Percentiles rank a stretch among this genome's conserved stretches.
phyloP scores from a whole-genome alignment of 2,329 filamentous ascomycete genomes.

The Colletotrichum sp. region DNA sequence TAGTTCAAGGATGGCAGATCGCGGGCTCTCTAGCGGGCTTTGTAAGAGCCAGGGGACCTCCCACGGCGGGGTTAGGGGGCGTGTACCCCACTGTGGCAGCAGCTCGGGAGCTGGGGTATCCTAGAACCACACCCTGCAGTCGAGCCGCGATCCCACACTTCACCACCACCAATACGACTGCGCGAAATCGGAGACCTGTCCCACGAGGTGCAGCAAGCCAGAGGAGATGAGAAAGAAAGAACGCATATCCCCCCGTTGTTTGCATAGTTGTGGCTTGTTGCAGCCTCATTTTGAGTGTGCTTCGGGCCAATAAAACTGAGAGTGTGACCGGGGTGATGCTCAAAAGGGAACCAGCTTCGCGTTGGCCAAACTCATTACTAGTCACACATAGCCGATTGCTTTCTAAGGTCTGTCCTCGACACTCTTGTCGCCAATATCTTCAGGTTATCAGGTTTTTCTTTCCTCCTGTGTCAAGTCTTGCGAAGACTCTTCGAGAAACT shows the following conservation, averaged over 20 bases:
- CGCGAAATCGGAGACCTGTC: not conserved
- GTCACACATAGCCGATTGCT: not conserved
- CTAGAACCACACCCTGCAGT: constrained; percentile 2
- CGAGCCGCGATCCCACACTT: not conserved
- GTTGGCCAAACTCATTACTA: not conserved
- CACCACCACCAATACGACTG: not conserved
- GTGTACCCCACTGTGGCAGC: not conserved
- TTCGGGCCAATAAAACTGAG: not conserved
- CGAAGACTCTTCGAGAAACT: rapidly evolving
- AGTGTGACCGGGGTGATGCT: not conserved
- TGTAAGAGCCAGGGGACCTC: not conserved
- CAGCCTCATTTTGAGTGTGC: no score
- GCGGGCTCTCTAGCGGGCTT: not conserved
- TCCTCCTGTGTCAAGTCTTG: not conserved
- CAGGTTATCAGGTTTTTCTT: not conserved
- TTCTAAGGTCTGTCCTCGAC: not conserved
- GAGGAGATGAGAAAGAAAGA: not conserved
- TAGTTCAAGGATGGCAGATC: not conserved
- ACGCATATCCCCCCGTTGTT: not conserved
- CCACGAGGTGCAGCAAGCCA: not conserved
- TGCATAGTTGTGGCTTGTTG: not conserved
- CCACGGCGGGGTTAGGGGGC: not conserved
- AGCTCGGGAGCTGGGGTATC: not conserved
- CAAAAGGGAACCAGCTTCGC: not conserved
- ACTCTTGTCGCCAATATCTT: not conserved